Evolutionary conservation across 2,329 filamentous ascomycete genomes (phyloP), one percentile per base, ranked within the genome.

Genomic region (Metarhizium anisopliae): DNA sequence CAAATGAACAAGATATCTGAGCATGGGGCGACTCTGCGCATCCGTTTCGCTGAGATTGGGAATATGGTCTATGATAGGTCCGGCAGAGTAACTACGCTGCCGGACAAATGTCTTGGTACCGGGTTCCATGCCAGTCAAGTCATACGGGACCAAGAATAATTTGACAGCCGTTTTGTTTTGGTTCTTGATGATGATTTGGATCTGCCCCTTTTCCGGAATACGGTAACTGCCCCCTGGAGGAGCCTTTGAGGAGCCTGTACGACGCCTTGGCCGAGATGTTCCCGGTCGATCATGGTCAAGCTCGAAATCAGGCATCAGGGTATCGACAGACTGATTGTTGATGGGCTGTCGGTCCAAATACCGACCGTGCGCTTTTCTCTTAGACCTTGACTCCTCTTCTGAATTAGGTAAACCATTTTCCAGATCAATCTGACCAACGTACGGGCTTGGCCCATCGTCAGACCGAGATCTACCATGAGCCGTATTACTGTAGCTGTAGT

Each of bases 141-240:
- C 91, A 63, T 97, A 99, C 0, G 93, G 94, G 2, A 99, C 84
- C 29, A 97, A 78, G 63, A 97, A 97, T 0, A 99, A 77, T 70
- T 99, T 97, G 55, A 97, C 93, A 1, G 94, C 94, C 3, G 94
- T 97, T 68, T 97, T 97, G 74, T 97, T 96, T 16, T 92, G 93
- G 64, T 97, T 99, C 69, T 97, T 97, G 68, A 99, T 90, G 59
- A 99, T 87, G 60, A 99, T 95, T 65, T 99, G 94, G 14, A 99
- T 77, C 70, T 97, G 94, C 0, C 94, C 94, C 69, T 92, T 88
- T 66, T 94, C 86, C 0, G 94, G 94, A 54, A 99, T 96, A 47
- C 94, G 86, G 69, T 97, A 99, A 66, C 89, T 90, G 40, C 94
- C 93, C 7, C 91, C 90, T 0, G 90, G 88, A 0, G 91, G 89